Evolutionary conservation across 805 yeast genomes (phyloP).

Genomic region (Monosporozyma solicola): DNA sequence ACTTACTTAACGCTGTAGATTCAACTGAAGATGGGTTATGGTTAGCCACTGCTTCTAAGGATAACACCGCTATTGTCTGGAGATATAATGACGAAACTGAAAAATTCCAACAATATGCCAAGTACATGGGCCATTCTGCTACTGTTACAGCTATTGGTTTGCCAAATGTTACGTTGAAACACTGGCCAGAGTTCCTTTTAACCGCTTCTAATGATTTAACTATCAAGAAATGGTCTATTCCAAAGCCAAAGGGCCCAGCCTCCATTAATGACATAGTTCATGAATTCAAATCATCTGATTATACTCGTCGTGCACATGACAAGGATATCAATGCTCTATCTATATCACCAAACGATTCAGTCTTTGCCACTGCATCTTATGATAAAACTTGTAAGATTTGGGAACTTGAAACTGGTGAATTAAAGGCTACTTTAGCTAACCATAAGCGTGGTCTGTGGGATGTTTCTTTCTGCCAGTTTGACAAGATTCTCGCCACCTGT

Average conservation of each 20-base stretch:
- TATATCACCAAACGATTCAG: constrained; percentile 81
- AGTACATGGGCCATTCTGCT: constrained; percentile 79
- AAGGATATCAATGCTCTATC: constrained; percentile 90
- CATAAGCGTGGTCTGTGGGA: constrained; percentile 96
- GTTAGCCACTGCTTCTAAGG: constrained; percentile 91
- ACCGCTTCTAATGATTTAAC: constrained; percentile 83
- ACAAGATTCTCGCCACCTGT: constrained; percentile 69
- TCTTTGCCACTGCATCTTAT: constrained; percentile 87
- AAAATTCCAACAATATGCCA: constrained; percentile 42
- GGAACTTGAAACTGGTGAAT: constrained; percentile 81
- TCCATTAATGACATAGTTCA: constrained; percentile 15
- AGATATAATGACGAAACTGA: constrained; percentile 38
- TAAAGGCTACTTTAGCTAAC: constrained; percentile 73
- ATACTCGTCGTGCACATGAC: constrained; percentile 93
- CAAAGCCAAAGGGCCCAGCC: constrained; percentile 31
- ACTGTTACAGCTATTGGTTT: constrained; percentile 76
- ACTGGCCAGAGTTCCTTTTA: constrained; percentile 58
- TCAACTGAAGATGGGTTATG: constrained; percentile 72
- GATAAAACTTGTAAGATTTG: constrained; percentile 89
- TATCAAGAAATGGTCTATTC: constrained; percentile 75
- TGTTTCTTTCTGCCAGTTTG: constrained; percentile 70
- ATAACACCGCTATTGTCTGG: constrained; percentile 82
- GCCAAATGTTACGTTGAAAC: constrained; percentile 41
- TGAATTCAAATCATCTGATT: constrained; percentile 55
- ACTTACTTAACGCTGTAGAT: constrained; percentile 74